Percentiles rank a stretch among this genome's conserved stretches.
These are phyloP conservation scores for Plenodomus lindquistii DNA, from an alignment of 2,329 filamentous ascomycete species.

Conservation along the genomic window DNA sequence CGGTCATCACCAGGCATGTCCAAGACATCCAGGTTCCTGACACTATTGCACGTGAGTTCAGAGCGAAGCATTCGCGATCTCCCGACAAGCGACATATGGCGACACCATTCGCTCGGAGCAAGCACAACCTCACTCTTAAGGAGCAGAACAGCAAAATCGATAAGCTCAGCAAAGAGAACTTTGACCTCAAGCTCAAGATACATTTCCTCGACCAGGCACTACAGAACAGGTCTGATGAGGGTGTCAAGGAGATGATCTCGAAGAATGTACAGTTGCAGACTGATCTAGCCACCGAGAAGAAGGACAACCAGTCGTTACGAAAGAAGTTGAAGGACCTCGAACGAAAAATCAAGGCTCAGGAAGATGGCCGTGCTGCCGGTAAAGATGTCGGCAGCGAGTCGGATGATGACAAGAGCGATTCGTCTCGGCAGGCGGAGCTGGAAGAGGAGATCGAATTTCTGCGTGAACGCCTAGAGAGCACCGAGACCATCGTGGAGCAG, in stretches of 20 bases:
- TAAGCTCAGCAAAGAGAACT: conserved; percentile 94
- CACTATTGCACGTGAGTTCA: conserved; percentile 83
- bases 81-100: conserved; percentile 59
- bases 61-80: conserved; percentile 69
- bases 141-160: conserved; percentile 98
- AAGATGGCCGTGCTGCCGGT: conserved; percentile 53
- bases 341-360: conserved; percentile 68
- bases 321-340: conserved; percentile 85
- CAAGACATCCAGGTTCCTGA: conserved; percentile 90
- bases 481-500: conserved; percentile 80
- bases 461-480: conserved; percentile 82
- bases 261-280: conserved; percentile 97
- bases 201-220: conserved; percentile 94
- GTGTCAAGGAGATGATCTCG: conserved; percentile 96
- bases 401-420: conserved; percentile 59
- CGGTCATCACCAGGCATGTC: conserved; percentile 83
- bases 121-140: conserved; percentile 74
- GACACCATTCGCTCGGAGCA: conserved; percentile 44
- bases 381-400: conserved; percentile 48
- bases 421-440: conserved; percentile 65
- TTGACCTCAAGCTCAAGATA: conserved; percentile 94
- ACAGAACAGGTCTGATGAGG: conserved; percentile 91
- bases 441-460: conserved; percentile 87
- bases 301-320: conserved; percentile 84
- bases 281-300: conserved; percentile 82